Conservation (phyloP, 1,284 basidiomycete species). For the Uromyces viciae-fabae region DNA sequence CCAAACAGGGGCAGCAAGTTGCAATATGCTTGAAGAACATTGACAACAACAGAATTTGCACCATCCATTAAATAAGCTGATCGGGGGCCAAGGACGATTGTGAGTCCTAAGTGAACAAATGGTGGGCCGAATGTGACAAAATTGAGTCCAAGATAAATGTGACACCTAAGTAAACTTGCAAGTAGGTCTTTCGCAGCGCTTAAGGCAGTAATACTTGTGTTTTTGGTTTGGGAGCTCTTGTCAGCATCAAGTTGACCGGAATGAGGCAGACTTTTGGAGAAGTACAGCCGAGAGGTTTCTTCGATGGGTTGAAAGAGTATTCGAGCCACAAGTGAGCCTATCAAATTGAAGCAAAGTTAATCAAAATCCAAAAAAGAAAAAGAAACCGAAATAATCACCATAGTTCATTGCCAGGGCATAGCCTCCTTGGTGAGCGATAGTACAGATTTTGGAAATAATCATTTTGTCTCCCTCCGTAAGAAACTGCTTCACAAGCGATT, state of each 20-base stretch:
- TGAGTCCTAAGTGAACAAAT: constrained; percentile 67
- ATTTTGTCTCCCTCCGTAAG: constrained; percentile 94
- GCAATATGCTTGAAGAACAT: constrained; percentile 69
- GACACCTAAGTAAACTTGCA: constrained; percentile 65
- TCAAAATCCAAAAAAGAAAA: neutral
- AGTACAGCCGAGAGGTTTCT: constrained; percentile 79
- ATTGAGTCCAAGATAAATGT: constrained; percentile 67
- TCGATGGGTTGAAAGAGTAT: constrained; percentile 89
- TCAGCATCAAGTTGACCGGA: no score
- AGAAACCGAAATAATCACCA: constrained; percentile 59
- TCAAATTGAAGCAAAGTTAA: neutral
- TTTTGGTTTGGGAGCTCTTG: constrained; percentile 34
- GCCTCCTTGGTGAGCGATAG: constrained; percentile 79
- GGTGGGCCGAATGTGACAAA: constrained; percentile 66
- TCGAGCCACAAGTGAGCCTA: constrained; percentile 83
- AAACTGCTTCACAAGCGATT: constrained; percentile 86
- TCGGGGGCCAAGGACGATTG: constrained; percentile 62
- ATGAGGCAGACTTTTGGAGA: constrained; percentile 68
- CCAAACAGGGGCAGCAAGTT: constrained; percentile 77
- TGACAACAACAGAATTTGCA: constrained; percentile 66
- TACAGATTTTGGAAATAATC: constrained; percentile 74
- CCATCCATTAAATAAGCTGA: constrained; percentile 64
- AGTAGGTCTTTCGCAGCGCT: constrained; percentile 51
- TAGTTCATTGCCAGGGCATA: constrained; percentile 93
- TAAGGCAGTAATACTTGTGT: neutral